A percentile compares a stretch with the other conserved stretches of the same genome.
These are phyloP conservation scores for Bacidia rubella DNA, from an alignment of 495 filamentous ascomycete genomes.

Conservation along the genomic window DNA sequence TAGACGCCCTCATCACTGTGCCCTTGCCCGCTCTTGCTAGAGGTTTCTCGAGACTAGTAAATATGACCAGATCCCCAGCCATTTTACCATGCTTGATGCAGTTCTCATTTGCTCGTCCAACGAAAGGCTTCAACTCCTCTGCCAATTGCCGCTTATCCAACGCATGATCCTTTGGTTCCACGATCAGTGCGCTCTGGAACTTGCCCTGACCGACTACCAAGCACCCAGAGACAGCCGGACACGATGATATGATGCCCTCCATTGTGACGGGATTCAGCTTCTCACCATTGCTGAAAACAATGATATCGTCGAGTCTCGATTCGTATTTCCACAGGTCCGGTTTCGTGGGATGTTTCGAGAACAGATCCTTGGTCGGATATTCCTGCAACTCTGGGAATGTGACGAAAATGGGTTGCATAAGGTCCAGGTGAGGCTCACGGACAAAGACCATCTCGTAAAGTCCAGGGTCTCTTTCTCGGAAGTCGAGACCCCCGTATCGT, in stretches of 20 bases:
- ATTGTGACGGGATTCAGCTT: slow-evolving; percentile 29
- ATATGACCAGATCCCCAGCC: slow-evolving; percentile 27
- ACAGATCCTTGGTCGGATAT: slow-evolving; percentile 44
- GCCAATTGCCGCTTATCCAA: too few species aligned
- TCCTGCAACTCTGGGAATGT: slow-evolving; percentile 39
- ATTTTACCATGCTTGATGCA: slow-evolving; percentile 31
- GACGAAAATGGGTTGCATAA: slow-evolving; percentile 37
- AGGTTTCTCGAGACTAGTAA: slow-evolving; percentile 25
- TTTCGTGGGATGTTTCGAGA: slow-evolving; percentile 23
- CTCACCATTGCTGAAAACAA: slow-evolving; percentile 30
- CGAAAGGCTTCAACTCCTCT: slow-evolving; percentile 28
- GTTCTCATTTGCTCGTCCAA: slow-evolving; percentile 33
- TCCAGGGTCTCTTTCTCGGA: slow-evolving; percentile 24
- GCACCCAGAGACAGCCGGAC: slow-evolving; percentile 19
- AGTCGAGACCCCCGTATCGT: slow-evolving; percentile 20
- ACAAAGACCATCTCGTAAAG: slow-evolving; percentile 36
- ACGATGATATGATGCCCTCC: slow-evolving; percentile 22
- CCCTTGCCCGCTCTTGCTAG: slow-evolving; percentile 33
- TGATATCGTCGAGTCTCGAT: slow-evolving; percentile 28
- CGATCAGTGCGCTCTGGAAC: slow-evolving; percentile 24
- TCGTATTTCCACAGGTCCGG: slow-evolving; percentile 21
- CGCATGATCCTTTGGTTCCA: slow-evolving; percentile 18
- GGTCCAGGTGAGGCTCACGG: slow-evolving; percentile 26
- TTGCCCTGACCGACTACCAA: slow-evolving; percentile 27
- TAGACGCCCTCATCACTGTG: slow-evolving; percentile 27